Evolutionary conservation across 140 eudicot genomes (phyloP).

Genomic region (Anethum foeniculum): DNA sequence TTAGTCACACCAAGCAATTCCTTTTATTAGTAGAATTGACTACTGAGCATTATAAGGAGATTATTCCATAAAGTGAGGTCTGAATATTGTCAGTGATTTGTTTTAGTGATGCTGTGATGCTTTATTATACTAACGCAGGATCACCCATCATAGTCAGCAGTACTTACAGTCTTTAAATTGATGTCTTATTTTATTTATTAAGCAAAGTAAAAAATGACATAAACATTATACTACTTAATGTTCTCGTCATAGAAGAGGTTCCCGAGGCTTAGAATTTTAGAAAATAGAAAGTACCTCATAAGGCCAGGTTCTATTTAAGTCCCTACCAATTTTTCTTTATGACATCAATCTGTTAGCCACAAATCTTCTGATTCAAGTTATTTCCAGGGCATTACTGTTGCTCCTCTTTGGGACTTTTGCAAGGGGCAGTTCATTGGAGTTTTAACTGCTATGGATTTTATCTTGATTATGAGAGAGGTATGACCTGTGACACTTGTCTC

Average conservation of each 20-base stretch:
- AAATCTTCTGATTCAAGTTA: conserved; percentile 19
- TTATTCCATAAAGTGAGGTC: background rate
- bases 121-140: background rate
- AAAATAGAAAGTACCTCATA: background rate
- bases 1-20: background rate
- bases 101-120: background rate
- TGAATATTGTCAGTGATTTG: background rate
- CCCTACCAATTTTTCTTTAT: background rate
- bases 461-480: conserved; percentile 91
- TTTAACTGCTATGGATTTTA: conserved; percentile 91
- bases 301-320: background rate
- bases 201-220: background rate
- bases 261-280: background rate
- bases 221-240: background rate
- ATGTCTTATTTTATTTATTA: background rate
- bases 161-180: background rate
- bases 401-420: conserved; percentile 87
- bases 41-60: background rate
- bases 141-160: background rate
- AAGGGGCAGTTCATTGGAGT: conserved; percentile 83
- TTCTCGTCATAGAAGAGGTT: background rate
- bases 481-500: conserved; percentile 13
- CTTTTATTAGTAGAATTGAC: background rate
- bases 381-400: conserved; percentile 77
- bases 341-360: conserved; percentile 19